Conservation (phyloP, 495 filamentous ascomycete species). For the Trypethelium eluteriae region DNA sequence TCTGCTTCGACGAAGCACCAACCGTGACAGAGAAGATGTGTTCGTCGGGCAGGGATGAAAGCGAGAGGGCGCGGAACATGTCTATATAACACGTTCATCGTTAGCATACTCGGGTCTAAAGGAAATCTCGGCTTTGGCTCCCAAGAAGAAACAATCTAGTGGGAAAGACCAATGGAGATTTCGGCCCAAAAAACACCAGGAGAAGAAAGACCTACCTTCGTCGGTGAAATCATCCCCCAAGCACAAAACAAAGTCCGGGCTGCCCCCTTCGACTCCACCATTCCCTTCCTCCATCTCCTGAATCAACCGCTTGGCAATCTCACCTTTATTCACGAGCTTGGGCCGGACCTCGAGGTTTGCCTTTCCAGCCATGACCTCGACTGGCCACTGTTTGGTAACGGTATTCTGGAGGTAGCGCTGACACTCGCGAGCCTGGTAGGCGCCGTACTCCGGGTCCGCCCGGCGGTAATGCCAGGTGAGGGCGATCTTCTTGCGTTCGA, state of each 20-base stretch:
- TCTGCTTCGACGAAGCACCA: constrained; percentile 78
- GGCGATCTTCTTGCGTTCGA: constrained; percentile 85
- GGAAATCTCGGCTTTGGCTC: too few relatives aligned
- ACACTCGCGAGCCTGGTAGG: constrained; percentile 66
- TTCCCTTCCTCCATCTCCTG: constrained; percentile 48
- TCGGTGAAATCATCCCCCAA: constrained; percentile 94
- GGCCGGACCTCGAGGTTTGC: constrained; percentile 94
- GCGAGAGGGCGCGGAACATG: constrained; percentile 39
- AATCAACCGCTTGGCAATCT: constrained; percentile 75
- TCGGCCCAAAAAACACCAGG: neutral
- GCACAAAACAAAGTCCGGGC: constrained; percentile 76
- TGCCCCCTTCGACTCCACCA: constrained; percentile 17
- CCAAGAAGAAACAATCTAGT: too few relatives aligned
- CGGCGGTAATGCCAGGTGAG: constrained; percentile 96
- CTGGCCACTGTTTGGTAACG: constrained; percentile 68
- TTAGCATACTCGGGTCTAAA: too few relatives aligned
- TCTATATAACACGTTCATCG: constrained; percentile 24
- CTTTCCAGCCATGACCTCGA: constrained; percentile 93
- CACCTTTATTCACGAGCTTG: constrained; percentile 93
- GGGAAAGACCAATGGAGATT: too few relatives aligned
- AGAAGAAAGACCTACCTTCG: constrained; percentile 58
- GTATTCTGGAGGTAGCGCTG: constrained; percentile 65
- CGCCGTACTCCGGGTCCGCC: constrained; percentile 74
- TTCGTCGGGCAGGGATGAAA: constrained; percentile 47
- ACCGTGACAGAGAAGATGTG: constrained; percentile 82